Conservation (phyloP, 257 asterid genomes). For the Solanum piurae region DNA sequence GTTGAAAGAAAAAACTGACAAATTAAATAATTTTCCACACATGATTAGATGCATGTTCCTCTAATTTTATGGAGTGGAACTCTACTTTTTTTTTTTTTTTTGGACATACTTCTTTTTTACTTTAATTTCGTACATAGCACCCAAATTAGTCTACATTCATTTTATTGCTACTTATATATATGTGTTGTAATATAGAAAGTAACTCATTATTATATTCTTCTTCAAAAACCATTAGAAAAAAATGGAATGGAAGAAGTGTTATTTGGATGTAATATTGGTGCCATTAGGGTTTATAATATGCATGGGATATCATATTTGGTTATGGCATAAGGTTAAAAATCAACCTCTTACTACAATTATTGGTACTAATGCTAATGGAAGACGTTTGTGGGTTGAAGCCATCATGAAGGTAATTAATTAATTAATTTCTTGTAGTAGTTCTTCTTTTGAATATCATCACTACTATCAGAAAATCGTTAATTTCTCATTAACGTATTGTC, state of each 20-base stretch:
- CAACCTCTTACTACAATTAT: slow-evolving; percentile 66
- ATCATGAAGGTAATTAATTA: slow-evolving; percentile 60
- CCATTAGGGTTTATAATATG: slow-evolving; percentile 48
- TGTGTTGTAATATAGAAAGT: neutral
- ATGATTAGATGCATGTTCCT: slow-evolving; percentile 2
- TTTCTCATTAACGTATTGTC: neutral
- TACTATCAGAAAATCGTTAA: neutral
- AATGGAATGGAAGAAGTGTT: slow-evolving; percentile 90
- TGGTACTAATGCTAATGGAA: slow-evolving; percentile 68
- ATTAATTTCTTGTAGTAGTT: neutral
- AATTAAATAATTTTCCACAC: neutral
- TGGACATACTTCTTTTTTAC: neutral
- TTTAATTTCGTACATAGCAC: neutral
- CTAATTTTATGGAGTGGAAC: slow-evolving; percentile 8
- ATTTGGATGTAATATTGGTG: slow-evolving; percentile 61
- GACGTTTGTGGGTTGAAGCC: slow-evolving; percentile 84
- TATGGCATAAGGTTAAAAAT: slow-evolving; percentile 59
- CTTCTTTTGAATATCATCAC: neutral
- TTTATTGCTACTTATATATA: neutral
- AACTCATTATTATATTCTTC: neutral
- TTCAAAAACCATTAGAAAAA: neutral
- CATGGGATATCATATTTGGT: slow-evolving; percentile 66
- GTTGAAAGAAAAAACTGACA: neutral
- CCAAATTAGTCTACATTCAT: slow-evolving; percentile 18
- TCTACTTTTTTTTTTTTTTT: neutral